A percentile compares a stretch with the other conserved stretches of the same genome.
Conservation (phyloP, 371 early-diverging fungal species). For the Mucor irregularis region DNA sequence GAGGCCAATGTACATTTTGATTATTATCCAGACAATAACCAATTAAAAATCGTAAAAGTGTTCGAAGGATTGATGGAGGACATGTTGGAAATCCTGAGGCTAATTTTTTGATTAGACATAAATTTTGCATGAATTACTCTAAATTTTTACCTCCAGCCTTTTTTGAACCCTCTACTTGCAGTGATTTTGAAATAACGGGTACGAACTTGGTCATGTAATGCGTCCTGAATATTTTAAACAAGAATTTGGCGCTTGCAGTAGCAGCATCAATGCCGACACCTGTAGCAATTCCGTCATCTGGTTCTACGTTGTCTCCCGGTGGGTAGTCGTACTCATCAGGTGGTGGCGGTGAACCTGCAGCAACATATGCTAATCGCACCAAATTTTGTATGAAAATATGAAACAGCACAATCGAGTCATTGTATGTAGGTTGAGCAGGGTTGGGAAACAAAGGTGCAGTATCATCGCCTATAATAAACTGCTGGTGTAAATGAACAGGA, state of each 20-base stretch:
- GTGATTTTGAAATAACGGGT: conserved; percentile 55
- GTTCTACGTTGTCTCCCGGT: conserved; percentile 52
- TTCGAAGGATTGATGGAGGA: conserved; percentile 71
- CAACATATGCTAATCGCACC: conserved; percentile 67
- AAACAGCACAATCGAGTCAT: conserved; percentile 59
- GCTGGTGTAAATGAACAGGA: conserved; percentile 32
- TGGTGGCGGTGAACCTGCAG: conserved; percentile 66
- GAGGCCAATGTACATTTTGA: conserved; percentile 30
- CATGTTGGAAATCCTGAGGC: conserved; percentile 67
- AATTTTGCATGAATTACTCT: neutral
- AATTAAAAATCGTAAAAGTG: conserved; percentile 67
- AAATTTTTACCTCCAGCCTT: conserved; percentile 45
- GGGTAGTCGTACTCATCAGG: conserved; percentile 58
- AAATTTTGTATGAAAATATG: conserved; percentile 60
- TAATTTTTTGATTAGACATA: neutral
- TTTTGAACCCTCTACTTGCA: conserved; percentile 39
- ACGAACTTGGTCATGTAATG: conserved; percentile 72
- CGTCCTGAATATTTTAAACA: conserved; percentile 68
- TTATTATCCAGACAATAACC: conserved; percentile 61
- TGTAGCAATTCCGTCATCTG: conserved; percentile 64
- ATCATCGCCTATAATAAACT: conserved; percentile 44
- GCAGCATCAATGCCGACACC: conserved; percentile 73
- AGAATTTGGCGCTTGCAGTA: conserved; percentile 64
- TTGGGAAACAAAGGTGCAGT: conserved; percentile 56
- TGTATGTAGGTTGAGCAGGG: conserved; percentile 55